Percentiles rank a stretch among this genome's conserved stretches.
Conservation (phyloP, 495 filamentous ascomycete genomes). For the Hypomontagnella monticulosa region DNA sequence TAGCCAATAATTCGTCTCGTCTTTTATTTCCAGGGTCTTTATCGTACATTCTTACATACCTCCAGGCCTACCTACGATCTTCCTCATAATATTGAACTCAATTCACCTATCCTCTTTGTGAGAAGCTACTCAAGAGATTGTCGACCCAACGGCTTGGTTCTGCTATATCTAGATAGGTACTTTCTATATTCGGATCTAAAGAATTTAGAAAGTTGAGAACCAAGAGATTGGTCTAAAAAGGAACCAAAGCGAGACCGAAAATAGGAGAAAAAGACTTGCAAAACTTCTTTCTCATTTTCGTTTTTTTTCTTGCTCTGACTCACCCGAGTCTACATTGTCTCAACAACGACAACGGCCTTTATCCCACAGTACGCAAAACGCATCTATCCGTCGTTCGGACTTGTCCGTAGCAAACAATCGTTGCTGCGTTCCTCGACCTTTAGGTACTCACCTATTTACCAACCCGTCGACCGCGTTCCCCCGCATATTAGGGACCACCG, state of each 20-base stretch:
- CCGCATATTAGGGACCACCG: not conserved
- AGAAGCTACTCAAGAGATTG: too few species aligned
- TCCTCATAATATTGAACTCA: too few species aligned
- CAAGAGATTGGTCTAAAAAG: not conserved
- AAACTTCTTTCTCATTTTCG: conserved; percentile 20
- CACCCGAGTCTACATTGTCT: conserved; percentile 15
- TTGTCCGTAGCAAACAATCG: conserved; percentile 28
- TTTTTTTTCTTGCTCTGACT: conserved; percentile 28
- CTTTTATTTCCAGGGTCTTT: too few species aligned
- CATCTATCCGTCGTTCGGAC: conserved; percentile 37
- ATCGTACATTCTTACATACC: too few species aligned
- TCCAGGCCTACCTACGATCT: too few species aligned
- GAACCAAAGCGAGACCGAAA: not conserved
- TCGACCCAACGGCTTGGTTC: too few species aligned
- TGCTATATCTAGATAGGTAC: too few species aligned
- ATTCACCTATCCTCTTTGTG: too few species aligned
- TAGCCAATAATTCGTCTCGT: too few species aligned
- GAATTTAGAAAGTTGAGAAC: not conserved
- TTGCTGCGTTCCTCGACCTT: not conserved
- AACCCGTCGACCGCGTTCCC: conserved; percentile 1
- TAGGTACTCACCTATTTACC: not conserved
- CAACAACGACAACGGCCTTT: conserved; percentile 6
- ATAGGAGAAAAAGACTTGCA: not conserved
- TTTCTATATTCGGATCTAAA: too few species aligned
- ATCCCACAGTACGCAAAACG: conserved; percentile 16